Percentiles rank a stretch among this genome's conserved stretches.
Evolutionary conservation across 106 monocot species (phyloP).

Genomic region (Apostasia ramifera): DNA sequence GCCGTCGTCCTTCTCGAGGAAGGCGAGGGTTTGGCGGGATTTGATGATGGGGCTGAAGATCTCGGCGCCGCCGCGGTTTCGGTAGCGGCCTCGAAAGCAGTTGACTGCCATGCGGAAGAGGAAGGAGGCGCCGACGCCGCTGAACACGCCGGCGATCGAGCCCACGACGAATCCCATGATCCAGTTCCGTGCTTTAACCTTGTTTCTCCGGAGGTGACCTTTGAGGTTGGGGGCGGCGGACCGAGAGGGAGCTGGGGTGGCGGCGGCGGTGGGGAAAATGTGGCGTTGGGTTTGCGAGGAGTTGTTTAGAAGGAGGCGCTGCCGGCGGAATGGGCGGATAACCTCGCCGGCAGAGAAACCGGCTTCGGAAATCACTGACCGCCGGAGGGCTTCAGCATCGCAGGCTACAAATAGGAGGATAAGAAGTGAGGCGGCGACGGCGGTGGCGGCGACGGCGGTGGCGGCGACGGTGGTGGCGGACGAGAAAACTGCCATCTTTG

Average conservation of each 20-base stretch:
- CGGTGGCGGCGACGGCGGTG: neutral
- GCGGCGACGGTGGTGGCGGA: neutral
- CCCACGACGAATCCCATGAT: constrained; percentile 30
- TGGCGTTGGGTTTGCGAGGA: neutral
- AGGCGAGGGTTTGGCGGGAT: constrained; percentile 30
- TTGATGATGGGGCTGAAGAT: constrained; percentile 64
- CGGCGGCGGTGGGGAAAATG: no score
- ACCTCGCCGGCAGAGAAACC: neutral
- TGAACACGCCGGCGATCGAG: constrained; percentile 18
- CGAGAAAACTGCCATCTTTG: neutral
- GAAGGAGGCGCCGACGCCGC: constrained; percentile 18
- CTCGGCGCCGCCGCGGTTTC: constrained; percentile 11
- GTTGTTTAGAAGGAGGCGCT: neutral
- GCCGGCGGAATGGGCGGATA: neutral
- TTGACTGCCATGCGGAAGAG: constrained; percentile 45
- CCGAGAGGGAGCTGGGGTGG: constrained; percentile 10
- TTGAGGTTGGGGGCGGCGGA: neutral
- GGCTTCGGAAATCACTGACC: neutral
- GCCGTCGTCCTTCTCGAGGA: constrained; percentile 55
- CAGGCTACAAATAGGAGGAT: neutral
- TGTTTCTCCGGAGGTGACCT: neutral
- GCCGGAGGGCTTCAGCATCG: neutral
- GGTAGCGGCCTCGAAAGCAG: constrained; percentile 41
- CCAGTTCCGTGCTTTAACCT: constrained; percentile 8
- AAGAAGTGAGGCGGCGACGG: neutral